These are phyloP conservation scores for Leishmania lainsoni DNA, from an alignment of 208 protist species.

Conservation along the genomic window DNA sequence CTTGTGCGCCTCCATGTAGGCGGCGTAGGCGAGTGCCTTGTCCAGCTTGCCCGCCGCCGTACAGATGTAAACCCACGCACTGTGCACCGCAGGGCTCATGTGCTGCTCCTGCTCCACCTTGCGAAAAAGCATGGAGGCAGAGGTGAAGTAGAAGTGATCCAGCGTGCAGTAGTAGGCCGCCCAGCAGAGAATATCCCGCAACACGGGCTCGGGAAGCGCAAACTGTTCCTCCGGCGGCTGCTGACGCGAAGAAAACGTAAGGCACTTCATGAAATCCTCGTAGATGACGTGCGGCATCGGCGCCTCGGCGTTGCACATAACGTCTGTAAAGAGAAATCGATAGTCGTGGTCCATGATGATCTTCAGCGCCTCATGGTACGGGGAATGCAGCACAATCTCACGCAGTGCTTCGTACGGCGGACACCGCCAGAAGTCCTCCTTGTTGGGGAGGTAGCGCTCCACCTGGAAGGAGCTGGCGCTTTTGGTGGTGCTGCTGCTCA, in stretches of 20 bases:
- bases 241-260: conserved; percentile 79
- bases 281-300: conserved; percentile 88
- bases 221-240: conserved; percentile 86
- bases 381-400: conserved; percentile 40
- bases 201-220: conserved; percentile 42
- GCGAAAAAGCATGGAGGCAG: conserved; percentile 59
- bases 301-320: conserved; percentile 60
- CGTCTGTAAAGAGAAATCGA: conserved; percentile 60
- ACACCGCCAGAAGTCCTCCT: conserved; percentile 64
- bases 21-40: conserved; percentile 47
- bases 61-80: conserved; percentile 75
- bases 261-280: conserved; percentile 86
- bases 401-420: conserved; percentile 70
- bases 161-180: conserved; percentile 70
- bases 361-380: conserved; percentile 71
- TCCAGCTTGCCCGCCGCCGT: conserved; percentile 62
- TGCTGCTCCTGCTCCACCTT: conserved; percentile 82
- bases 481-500: not conserved
- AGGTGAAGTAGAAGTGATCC: conserved; percentile 79
- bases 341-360: conserved; percentile 80
- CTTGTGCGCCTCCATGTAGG: conserved; percentile 51
- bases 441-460: conserved; percentile 53
- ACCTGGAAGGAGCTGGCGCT: conserved; percentile 12
- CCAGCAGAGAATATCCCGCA: conserved; percentile 63
- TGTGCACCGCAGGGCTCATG: conserved; percentile 50